Evolutionary conservation across 768 basidiomycete genomes (phyloP).

Genomic region (Hemileccinum impolitum): DNA sequence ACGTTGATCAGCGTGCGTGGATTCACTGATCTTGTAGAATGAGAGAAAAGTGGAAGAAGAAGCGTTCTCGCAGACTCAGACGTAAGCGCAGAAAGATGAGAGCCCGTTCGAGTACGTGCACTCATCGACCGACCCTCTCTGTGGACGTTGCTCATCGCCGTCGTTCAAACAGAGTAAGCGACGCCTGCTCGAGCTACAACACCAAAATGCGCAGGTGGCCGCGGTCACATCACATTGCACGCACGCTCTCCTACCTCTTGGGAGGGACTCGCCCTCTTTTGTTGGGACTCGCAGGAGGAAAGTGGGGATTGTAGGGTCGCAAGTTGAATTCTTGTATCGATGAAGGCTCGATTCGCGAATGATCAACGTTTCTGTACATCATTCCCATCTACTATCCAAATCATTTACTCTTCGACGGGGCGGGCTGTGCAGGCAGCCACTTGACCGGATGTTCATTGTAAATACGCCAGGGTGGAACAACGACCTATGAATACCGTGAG

Average conservation of each 20-base stretch:
- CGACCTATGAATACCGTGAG: slow-evolving; percentile 41
- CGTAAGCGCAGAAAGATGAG: slow-evolving; percentile 97
- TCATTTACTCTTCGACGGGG: slow-evolving; percentile 21
- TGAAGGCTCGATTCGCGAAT: slow-evolving; percentile 18
- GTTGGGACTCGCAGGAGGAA: slow-evolving; percentile 23
- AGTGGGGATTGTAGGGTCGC: slow-evolving; percentile 23
- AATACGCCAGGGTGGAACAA: slow-evolving; percentile 69
- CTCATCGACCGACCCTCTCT: neutral
- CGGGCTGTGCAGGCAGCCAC: slow-evolving; percentile 22
- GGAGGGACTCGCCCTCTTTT: slow-evolving; percentile 20
- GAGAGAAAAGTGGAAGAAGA: slow-evolving; percentile 99
- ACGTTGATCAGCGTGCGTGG: neutral
- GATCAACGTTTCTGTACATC: slow-evolving; percentile 5
- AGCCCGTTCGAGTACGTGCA: slow-evolving; percentile 82
- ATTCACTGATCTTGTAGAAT: slow-evolving; percentile 44
- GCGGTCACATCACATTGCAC: slow-evolving; percentile 20
- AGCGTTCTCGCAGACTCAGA: slow-evolving; percentile 88
- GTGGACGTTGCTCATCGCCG: neutral
- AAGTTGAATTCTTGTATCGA: slow-evolving; percentile 24
- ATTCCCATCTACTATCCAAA: too few species aligned
- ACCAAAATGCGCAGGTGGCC: slow-evolving; percentile 13
- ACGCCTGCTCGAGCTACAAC: slow-evolving; percentile 15
- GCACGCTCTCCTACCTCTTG: slow-evolving; percentile 26
- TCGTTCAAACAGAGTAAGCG: slow-evolving; percentile 35
- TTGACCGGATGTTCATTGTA: slow-evolving; percentile 22